Evolutionary conservation across 169 alveolate genomes (phyloP), one percentile per base, ranked within the genome.

Genomic region (Babesia ovata): DNA sequence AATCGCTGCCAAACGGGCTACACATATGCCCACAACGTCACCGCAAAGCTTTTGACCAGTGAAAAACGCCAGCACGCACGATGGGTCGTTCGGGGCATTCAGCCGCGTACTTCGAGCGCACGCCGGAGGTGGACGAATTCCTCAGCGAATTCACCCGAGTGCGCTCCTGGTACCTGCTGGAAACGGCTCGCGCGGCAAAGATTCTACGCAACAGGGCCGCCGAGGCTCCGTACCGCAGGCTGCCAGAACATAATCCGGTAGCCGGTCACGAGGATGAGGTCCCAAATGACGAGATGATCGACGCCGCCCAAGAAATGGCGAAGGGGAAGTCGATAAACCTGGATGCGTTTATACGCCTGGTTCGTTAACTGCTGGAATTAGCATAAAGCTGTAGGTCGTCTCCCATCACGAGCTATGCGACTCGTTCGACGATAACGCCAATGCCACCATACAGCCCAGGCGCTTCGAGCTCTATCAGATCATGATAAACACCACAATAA

Each of bases 321-420:
- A 11, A 21, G 57, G 87, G 75, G 21, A 56, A 17, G 48, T 63
- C 66, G 46, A 54, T 78, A 28, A 81, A 78, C 66, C 81, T 78
- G 49, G 87, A 78, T 50, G 87, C 87, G 26, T 78, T 78, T 60
- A 78, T 78, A 8, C 42, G 74, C 19, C 75, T 78, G 81, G 87
- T 78, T 39, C 6, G 59, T 56, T 12, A 22, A 13, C 36, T 7
- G 6, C 1, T 8, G 26, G 21, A 16, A 4, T 16, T 9, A 16
- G 12, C 12, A 45, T 0, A 48, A 7, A 29, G 7, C 21, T 14
- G 10, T 54, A 78, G 87, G 81, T 67, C 0, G 87, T 60, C 28
- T 17, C 79, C 16, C 63, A 78, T 44, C 39, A 70, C 56, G 70
- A 54, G 29, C 28, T 78, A 69, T 39, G 42, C 33, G 39, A 52